Base-by-base conservation (phyloP, 805 yeast species). In the Kluyveromyces aestuarii region DNA sequence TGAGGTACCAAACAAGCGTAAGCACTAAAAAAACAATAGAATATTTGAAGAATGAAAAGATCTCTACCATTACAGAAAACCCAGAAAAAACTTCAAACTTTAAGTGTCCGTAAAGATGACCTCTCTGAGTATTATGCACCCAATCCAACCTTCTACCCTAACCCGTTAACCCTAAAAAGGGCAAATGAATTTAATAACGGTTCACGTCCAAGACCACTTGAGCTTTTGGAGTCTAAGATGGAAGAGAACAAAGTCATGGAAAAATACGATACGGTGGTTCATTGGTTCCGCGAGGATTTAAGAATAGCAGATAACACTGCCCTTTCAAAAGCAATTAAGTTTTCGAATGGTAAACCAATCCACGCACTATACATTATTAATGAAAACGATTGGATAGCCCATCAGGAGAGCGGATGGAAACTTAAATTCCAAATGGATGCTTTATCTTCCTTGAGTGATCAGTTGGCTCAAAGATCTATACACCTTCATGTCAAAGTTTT, bases 221-320 rank as follows among this genome's bases (percentile, higher is more conserved):
- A 51, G 4, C 11, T 50, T 13, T 44, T 58, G 37, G 50, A 52
- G 25, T 41, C 48, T 13, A 27, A 17, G 2, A 50, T 50, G 38
- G 41, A 41, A n/a, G 50, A 47, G 18, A 42, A 39, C 14, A 10
- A 27, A n/a, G 19, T 38, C 17, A 18, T 21, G 6, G 45, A 49
- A 1, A 44, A 49, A 10, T 50, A 49, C 8, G 50, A 52, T 27
- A 45, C 52, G 17, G 47, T 72, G 13, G 69, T 73, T 17, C 79
- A 75, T 56, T 69, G 79, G 70, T 75, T 77, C 47, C 57, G 72
- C 16, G 65, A 70, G 37, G 82, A 78, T 52, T 59, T 77, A 27
- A 61, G 82, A 41, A 48, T 69, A 8, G 59, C 56, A 9, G 79
- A 77, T 55, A 77, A 77, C 53, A 61, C 59, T 1, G 75, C 72